phyloP scores from a whole-genome alignment of 2,329 filamentous ascomycete genomes.

The Blastomyces gilchristii region DNA sequence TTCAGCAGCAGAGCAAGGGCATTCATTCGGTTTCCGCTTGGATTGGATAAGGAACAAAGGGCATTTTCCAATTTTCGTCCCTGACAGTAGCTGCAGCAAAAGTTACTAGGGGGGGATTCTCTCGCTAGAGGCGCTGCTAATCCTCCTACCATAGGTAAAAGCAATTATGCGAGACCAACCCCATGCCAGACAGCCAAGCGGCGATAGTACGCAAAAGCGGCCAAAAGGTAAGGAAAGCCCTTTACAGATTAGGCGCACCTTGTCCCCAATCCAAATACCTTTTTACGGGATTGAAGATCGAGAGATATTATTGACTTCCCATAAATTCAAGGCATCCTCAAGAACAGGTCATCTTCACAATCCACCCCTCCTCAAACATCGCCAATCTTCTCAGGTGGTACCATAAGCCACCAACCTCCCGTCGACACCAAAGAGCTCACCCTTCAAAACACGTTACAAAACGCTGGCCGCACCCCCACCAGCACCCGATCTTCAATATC shows the following conservation, averaged over 20 bases:
- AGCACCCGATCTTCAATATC: conserved; percentile 46
- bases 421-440: conserved; percentile 71
- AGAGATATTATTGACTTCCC: conserved; percentile 7
- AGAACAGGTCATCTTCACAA: conserved; percentile 63
- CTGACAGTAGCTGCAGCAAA: not conserved
- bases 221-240: conserved; percentile 31
- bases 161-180: conserved; percentile 20
- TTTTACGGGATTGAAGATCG: conserved; percentile 20
- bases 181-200: conserved; percentile 19
- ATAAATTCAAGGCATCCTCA: conserved; percentile 65
- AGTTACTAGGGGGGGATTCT: not conserved
- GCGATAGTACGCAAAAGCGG: conserved; percentile 27
- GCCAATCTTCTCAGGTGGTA: conserved; percentile 23
- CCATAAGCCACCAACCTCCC: conserved; percentile 36
- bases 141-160: no score
- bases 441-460: conserved; percentile 86
- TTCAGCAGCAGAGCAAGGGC: not conserved
- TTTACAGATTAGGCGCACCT: not conserved
- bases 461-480: conserved; percentile 72
- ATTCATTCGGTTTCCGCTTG: not conserved
- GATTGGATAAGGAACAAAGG: not conserved
- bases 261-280: not conserved
- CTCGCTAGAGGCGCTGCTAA: not conserved
- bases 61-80: not conserved
- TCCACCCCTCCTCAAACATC: conserved; percentile 26